phyloP scores from a whole-genome alignment of 352 stramenopile genomes.

The Phytophthora quininea region DNA sequence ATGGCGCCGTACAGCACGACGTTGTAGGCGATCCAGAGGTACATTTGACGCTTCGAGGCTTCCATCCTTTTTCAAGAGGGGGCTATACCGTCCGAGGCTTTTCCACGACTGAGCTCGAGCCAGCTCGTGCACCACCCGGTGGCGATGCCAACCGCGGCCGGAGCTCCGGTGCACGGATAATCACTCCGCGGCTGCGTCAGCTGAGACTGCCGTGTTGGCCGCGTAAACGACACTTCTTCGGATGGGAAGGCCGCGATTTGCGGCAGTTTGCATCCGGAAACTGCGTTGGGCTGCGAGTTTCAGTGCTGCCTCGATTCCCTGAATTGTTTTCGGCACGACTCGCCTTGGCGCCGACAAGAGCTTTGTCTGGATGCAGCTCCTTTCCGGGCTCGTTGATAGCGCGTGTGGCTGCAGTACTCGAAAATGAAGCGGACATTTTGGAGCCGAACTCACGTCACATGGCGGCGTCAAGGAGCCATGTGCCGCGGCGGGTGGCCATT shows the following conservation, averaged over 20 bases:
- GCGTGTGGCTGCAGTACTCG: too few relatives aligned
- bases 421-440: background rate
- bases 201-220: background rate
- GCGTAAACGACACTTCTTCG: background rate
- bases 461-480: background rate
- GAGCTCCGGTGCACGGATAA: background rate
- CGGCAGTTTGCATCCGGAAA: background rate
- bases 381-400: background rate
- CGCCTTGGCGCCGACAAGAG: background rate
- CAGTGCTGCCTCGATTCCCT: background rate
- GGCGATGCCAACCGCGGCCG: background rate
- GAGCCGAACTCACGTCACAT: background rate
- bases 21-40: conserved; percentile 41
- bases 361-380: background rate
- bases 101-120: background rate
- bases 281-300: background rate
- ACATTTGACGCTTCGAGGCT: conserved; percentile 16
- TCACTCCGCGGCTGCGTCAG: background rate
- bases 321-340: background rate
- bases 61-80: background rate
- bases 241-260: background rate
- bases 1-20: conserved; percentile 32
- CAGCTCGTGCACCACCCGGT: background rate
- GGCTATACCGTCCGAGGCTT: conserved; percentile 3
- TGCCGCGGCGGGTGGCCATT: background rate